Evolutionary conservation across 495 filamentous ascomycete species (phyloP), one percentile per base, ranked within the genome.

Genomic region (Aspergillus panamensis): DNA sequence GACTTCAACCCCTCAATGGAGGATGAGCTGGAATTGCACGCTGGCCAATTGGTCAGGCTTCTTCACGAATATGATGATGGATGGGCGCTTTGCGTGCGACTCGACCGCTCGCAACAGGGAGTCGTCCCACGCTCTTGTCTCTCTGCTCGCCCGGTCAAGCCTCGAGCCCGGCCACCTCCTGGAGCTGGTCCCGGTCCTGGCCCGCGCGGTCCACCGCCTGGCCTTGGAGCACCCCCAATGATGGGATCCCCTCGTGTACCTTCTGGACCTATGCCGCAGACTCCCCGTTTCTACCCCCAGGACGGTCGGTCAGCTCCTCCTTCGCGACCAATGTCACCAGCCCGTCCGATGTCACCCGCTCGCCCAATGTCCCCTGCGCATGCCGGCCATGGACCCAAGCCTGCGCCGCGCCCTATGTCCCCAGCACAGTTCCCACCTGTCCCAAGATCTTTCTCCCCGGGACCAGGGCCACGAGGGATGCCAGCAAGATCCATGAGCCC

Each of bases 31-130:
- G 87, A 79, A 43, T 82, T 99, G 10, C 80, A 74, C 42, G 79
- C 85, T 45, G 94, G 94, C 61, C 83, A 91, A 53, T 79, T 99
- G 4, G 88, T 97, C 30, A 81, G 93, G 53, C 77, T 99, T 59
- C 71, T 97, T 35, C 91, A 97, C 62, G 93, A 96, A 71, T 99
- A 97, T 69, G 95, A 99, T 69, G 94, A 99, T 77, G 94, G 94
- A 68, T 99, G 94, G 94, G 90, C 92, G 62, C 88, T 97, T 51
- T 97, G 94, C 72, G 85, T 88, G 65, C 88, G 89, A 59, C 84
- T 97, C 48, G 93, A 97, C 72, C 87, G 91, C 49, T 90, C 90
- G 43, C 81, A 88, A 62, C 92, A 97, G 75, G 94, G 94, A 72
- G 95, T 97, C 49, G 91, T 86, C 53, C 94, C 94, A 17, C 85